A percentile compares a stretch with the other conserved stretches of the same genome.
Conservation (phyloP, 2,329 filamentous ascomycete genomes). For the Dothideomycetidae sp. region DNA sequence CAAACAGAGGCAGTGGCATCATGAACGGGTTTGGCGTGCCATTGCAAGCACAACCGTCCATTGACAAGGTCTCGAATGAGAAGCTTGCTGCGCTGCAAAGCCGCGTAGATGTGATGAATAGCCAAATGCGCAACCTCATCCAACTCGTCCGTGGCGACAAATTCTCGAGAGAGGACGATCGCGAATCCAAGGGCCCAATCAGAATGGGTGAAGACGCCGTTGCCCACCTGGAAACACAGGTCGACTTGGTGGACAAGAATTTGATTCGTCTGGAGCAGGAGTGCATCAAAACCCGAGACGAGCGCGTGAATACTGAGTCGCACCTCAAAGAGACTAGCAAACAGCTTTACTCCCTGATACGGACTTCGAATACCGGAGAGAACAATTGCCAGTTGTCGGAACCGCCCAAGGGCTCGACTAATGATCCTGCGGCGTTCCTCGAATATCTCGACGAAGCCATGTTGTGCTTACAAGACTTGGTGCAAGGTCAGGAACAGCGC, state of each 20-base stretch:
- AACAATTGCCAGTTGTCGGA: conserved; percentile 36
- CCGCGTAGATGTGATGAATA: conserved; percentile 20
- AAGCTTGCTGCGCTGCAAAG: conserved; percentile 18
- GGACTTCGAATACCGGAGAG: conserved; percentile 37
- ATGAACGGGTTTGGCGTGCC: conserved; percentile 1
- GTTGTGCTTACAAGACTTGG: conserved; percentile 20
- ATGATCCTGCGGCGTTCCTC: conserved; percentile 52
- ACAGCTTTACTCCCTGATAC: conserved; percentile 39
- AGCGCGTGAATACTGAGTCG: conserved; percentile 13
- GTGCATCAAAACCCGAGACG: conserved; percentile 12
- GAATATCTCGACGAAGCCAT: conserved; percentile 51
- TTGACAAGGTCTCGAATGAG: conserved; percentile 13
- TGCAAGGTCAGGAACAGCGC: conserved; percentile 14
- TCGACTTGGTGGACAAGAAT: conserved; percentile 12
- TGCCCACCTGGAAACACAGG: conserved; percentile 11
- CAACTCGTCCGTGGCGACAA: conserved; percentile 8
- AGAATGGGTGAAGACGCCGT: conserved; percentile 10
- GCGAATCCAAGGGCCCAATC: neutral
- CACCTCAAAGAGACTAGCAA: conserved; percentile 37
- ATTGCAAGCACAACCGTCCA: conserved; percentile 2
- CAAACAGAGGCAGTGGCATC: conserved; percentile 2
- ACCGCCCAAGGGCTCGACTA: conserved; percentile 43
- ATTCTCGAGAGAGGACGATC: conserved; percentile 4
- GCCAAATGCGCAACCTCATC: conserved; percentile 17
- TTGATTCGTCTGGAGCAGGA: conserved; percentile 11